Evolutionary conservation across 495 filamentous ascomycete species (phyloP).

Genomic region (Xanthoparmelia taractica): DNA sequence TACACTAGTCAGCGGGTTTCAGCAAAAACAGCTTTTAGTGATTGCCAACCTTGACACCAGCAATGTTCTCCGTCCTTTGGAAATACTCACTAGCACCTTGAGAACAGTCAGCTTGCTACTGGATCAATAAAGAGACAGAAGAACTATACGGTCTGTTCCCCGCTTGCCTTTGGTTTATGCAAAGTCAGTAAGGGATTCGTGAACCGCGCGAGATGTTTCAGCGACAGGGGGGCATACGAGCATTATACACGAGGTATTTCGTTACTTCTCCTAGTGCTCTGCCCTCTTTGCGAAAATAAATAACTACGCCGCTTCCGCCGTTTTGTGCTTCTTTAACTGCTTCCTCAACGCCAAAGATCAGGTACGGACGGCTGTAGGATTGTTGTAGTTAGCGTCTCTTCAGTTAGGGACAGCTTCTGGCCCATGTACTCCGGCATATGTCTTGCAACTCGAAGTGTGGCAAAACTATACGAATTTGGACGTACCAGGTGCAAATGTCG

Average conservation of each 20-base stretch:
- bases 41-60: conserved; percentile 62
- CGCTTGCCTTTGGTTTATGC: conserved; percentile 24
- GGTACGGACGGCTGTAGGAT: conserved; percentile 58
- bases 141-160: conserved; percentile 25
- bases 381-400: not conserved
- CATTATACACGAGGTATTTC: conserved; percentile 96
- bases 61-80: conserved; percentile 92
- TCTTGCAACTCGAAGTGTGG: conserved; percentile 1
- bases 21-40: conserved; percentile 15
- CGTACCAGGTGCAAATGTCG: conserved; percentile 88
- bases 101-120: not conserved
- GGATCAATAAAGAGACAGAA: not conserved
- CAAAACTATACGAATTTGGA: not conserved
- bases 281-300: conserved; percentile 98
- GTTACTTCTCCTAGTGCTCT: conserved; percentile 88
- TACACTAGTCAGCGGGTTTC: conserved; percentile 14
- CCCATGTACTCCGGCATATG: not conserved
- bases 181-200: conserved; percentile 11
- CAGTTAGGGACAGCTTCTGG: not conserved
- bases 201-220: not conserved
- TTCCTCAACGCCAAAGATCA: conserved; percentile 94
- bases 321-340: conserved; percentile 94
- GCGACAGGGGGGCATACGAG: conserved; percentile 45
- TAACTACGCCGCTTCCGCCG: conserved; percentile 90
- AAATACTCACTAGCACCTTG: conserved; percentile 90